Conservation (phyloP, 2,329 filamentous ascomycete genomes). For the Talaromyces sp. region DNA sequence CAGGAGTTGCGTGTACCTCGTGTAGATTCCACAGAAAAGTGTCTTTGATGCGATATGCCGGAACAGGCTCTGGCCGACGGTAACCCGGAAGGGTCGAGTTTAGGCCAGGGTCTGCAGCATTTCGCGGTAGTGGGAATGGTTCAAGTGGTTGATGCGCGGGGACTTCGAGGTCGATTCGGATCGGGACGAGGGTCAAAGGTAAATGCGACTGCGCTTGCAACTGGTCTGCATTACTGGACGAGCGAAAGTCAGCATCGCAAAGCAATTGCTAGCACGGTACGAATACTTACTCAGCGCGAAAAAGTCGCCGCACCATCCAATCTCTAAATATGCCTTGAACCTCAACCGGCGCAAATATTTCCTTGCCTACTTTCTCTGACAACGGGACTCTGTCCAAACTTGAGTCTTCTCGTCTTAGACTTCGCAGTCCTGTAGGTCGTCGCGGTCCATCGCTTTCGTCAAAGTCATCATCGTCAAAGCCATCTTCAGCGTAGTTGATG, state of each 20-base stretch:
- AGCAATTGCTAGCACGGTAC: not conserved
- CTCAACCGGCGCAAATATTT: constrained; percentile 72
- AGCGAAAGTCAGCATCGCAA: not conserved
- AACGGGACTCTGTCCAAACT: constrained; percentile 61
- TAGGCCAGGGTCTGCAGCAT: constrained; percentile 39
- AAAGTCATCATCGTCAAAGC: constrained; percentile 71
- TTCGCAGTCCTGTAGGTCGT: constrained; percentile 75
- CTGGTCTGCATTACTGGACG: constrained; percentile 53
- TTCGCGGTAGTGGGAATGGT: constrained; percentile 45
- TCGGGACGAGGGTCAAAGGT: constrained; percentile 87
- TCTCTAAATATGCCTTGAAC: constrained; percentile 90
- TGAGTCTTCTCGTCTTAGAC: constrained; percentile 67
- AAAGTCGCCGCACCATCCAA: constrained; percentile 77
- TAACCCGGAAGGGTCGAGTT: constrained; percentile 74
- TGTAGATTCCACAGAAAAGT: constrained; percentile 98
- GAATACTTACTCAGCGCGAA: constrained; percentile 43
- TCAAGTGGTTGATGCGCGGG: constrained; percentile 59
- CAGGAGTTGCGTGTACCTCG: constrained; percentile 87
- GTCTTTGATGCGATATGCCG: constrained; percentile 85
- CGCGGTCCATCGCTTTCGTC: constrained; percentile 64
- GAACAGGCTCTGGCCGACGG: constrained; percentile 71
- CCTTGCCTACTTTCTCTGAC: constrained; percentile 76
- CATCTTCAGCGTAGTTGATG: constrained; percentile 97
- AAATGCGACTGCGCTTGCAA: constrained; percentile 66
- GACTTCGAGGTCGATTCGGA: constrained; percentile 93